Evolutionary conservation across 2,329 filamentous ascomycete genomes (phyloP).

Genomic region (Bipolaris victoriae): DNA sequence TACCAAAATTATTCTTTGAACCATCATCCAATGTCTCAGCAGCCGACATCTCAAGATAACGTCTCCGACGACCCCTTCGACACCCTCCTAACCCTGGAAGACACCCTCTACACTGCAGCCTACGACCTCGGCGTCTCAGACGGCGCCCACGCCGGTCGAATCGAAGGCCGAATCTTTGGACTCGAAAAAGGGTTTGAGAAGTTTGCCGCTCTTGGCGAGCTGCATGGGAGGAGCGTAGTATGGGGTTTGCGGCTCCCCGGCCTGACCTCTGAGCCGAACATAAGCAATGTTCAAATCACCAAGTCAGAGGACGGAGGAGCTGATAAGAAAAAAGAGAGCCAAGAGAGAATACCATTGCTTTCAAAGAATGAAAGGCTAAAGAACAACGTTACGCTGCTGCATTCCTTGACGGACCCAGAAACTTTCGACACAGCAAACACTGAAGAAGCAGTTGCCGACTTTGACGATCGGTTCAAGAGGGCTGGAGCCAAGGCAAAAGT

Average conservation of each 20-base stretch:
- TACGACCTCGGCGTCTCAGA: conserved; percentile 76
- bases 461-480: conserved; percentile 85
- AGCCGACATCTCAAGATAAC: conserved; percentile 44
- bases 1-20: neutral
- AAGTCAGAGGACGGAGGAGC: neutral
- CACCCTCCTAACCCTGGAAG: conserved; percentile 64
- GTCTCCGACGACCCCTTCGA: conserved; percentile 57
- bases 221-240: conserved; percentile 80
- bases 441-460: conserved; percentile 87
- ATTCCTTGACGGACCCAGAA: conserved; percentile 77
- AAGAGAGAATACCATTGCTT: conserved; percentile 53
- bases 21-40: conserved; percentile 14
- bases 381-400: conserved; percentile 77
- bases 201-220: conserved; percentile 77
- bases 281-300: neutral
- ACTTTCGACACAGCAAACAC: conserved; percentile 81
- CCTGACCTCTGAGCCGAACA: neutral
- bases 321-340: neutral
- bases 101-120: conserved; percentile 80
- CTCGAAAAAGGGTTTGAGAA: conserved; percentile 94
- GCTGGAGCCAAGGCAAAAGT: conserved; percentile 85
- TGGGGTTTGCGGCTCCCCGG: conserved; percentile 74
- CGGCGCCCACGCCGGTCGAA: conserved; percentile 76
- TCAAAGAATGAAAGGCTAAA: conserved; percentile 68
- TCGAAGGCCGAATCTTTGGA: conserved; percentile 89